phyloP scores from a whole-genome alignment of 2,329 filamentous ascomycete species.

The Pseudonectria foliicola region DNA sequence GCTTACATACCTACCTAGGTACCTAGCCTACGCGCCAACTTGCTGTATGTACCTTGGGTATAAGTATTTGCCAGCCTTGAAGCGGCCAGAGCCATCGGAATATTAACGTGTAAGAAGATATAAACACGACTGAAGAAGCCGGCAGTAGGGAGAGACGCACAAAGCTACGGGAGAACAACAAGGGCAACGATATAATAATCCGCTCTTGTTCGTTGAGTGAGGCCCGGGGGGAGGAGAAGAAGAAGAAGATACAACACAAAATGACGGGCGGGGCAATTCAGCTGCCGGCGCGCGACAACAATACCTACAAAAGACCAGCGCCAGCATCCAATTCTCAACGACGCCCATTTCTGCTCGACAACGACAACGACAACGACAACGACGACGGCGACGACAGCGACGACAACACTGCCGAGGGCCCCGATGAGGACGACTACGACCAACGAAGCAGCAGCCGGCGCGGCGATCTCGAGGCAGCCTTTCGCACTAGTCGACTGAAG shows the following conservation, averaged over 20 bases:
- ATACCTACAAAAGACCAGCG: constrained; percentile 8
- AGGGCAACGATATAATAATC: too few relatives aligned
- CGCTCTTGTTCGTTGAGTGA: too few relatives aligned
- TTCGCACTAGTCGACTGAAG: not conserved
- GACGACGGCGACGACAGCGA: not conserved
- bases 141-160: too few relatives aligned
- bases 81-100: too few relatives aligned
- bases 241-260: not conserved
- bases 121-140: too few relatives aligned
- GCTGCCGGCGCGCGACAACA: constrained; percentile 9
- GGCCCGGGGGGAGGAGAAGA: too few relatives aligned
- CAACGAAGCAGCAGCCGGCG: constrained; percentile 3
- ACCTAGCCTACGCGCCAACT: too few relatives aligned
- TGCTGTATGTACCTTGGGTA: too few relatives aligned
- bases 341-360: constrained; percentile 11
- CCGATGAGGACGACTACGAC: constrained; percentile 1
- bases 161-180: too few relatives aligned
- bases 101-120: too few relatives aligned
- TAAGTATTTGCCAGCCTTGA: too few relatives aligned
- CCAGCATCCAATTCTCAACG: constrained; percentile 6
- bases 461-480: constrained; percentile 3
- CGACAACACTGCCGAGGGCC: constrained; percentile 3
- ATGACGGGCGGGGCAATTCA: constrained; percentile 8
- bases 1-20: too few relatives aligned
- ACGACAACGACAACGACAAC: constrained; percentile 13